Evolutionary conservation across 495 filamentous ascomycete genomes (phyloP).

Genomic region (Aspergillus homomorphus): DNA sequence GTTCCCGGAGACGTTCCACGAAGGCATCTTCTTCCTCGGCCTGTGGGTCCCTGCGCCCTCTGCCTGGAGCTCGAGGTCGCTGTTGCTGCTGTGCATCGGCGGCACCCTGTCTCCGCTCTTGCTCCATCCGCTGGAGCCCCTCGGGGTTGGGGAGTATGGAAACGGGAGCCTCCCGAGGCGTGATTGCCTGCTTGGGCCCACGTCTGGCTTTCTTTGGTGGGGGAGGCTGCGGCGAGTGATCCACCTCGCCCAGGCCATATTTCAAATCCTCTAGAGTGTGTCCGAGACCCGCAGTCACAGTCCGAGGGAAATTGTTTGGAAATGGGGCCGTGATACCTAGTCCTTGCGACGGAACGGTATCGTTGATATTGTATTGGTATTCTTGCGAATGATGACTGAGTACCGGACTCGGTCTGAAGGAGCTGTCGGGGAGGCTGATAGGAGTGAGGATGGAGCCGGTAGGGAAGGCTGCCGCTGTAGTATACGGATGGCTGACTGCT

Average conservation of each 20-base stretch:
- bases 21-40: conserved; percentile 66
- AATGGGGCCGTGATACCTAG: conserved; percentile 41
- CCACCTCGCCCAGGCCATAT: conserved; percentile 26
- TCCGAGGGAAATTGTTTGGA: conserved; percentile 32
- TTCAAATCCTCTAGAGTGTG: conserved; percentile 21
- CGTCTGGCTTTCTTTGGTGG: conserved; percentile 31
- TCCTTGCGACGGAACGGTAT: conserved; percentile 30
- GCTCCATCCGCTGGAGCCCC: conserved; percentile 35
- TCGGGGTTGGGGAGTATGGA: conserved; percentile 42
- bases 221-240: conserved; percentile 25
- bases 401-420: conserved; percentile 37
- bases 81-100: conserved; percentile 27
- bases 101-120: conserved; percentile 30
- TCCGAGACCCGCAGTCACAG: conserved; percentile 24
- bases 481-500: conserved; percentile 32
- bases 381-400: conserved; percentile 42
- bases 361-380: conserved; percentile 33
- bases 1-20: conserved; percentile 63
- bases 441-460: conserved; percentile 33
- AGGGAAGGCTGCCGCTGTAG: conserved; percentile 30
- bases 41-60: conserved; percentile 44
- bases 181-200: conserved; percentile 22
- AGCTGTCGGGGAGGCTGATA: conserved; percentile 41
- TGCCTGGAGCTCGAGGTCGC: conserved; percentile 39
- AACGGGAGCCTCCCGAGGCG: conserved; percentile 29